phyloP scores from a whole-genome alignment of 148 eudicot species.

The Diospyros lotus region DNA sequence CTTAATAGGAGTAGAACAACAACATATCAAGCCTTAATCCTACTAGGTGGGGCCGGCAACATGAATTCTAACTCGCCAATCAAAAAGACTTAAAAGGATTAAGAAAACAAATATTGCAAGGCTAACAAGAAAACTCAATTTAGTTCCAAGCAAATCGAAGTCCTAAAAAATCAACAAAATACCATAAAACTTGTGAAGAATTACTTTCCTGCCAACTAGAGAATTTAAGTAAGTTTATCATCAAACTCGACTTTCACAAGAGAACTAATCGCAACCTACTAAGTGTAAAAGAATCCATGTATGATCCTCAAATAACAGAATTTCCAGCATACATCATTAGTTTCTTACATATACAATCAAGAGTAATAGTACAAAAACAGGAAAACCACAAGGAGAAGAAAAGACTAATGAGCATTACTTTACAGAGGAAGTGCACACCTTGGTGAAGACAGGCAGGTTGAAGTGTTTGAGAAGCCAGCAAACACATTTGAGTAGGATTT shows the following conservation, averaged over 20 bases:
- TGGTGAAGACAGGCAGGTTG: conserved; percentile 41
- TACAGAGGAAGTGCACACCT: conserved; percentile 32
- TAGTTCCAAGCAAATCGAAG: too few species aligned
- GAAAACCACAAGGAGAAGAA: not conserved
- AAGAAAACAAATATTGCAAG: too few species aligned
- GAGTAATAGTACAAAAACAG: not conserved
- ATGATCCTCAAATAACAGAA: not conserved
- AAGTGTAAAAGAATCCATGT: not conserved
- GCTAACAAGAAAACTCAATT: too few species aligned
- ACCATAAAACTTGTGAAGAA: not conserved
- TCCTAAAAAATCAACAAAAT: too few species aligned
- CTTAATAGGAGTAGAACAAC: too few species aligned
- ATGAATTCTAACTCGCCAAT: too few species aligned
- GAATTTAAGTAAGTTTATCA: conserved; percentile 1
- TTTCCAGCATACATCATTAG: not conserved
- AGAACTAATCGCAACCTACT: not conserved
- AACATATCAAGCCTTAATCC: too few species aligned
- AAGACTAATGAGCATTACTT: not conserved
- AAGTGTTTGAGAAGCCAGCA: conserved; percentile 51
- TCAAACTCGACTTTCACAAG: not conserved
- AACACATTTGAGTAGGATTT: conserved; percentile 84
- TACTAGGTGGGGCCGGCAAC: too few species aligned
- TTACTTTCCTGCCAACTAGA: not conserved
- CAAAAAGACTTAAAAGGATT: too few species aligned
- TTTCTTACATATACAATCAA: not conserved